phyloP scores from a whole-genome alignment of 148 eudicot genomes.

The Simmondsia chinensis region DNA sequence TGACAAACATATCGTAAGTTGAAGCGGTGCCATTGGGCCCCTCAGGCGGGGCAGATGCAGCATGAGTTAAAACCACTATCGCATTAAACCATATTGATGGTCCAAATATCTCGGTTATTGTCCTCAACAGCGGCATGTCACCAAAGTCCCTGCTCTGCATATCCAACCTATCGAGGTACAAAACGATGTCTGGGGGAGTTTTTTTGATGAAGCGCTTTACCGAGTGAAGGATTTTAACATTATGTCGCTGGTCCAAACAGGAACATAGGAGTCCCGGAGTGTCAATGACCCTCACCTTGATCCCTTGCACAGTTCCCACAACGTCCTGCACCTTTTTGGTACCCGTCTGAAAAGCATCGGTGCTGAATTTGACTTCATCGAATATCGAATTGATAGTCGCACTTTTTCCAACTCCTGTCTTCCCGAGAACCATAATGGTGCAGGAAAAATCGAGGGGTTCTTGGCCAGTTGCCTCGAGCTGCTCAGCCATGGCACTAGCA shows the following conservation, averaged over 20 bases:
- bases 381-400: slow-evolving; percentile 95
- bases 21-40: slow-evolving; percentile 92
- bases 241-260: slow-evolving; percentile 74
- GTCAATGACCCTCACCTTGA: slow-evolving; percentile 83
- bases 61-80: slow-evolving; percentile 93
- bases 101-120: slow-evolving; percentile 80
- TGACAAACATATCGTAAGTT: slow-evolving; percentile 91
- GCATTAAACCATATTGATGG: slow-evolving; percentile 97
- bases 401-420: slow-evolving; percentile 96
- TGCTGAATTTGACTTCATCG: slow-evolving; percentile 66
- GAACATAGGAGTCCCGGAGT: slow-evolving; percentile 91
- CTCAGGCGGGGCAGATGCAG: slow-evolving; percentile 99
- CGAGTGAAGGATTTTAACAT: slow-evolving; percentile 73
- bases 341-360: slow-evolving; percentile 80
- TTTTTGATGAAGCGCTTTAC: slow-evolving; percentile 79
- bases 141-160: slow-evolving; percentile 90
- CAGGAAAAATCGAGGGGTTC: slow-evolving; percentile 91
- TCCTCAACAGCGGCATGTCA: slow-evolving; percentile 81
- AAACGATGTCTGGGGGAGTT: slow-evolving; percentile 86
- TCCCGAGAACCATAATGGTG: slow-evolving; percentile 95
- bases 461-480: slow-evolving; percentile 78
- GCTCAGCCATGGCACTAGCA: slow-evolving; percentile 97
- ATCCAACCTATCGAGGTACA: slow-evolving; percentile 92
- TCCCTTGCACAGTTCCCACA: slow-evolving; percentile 94
- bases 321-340: slow-evolving; percentile 92